Conservation (phyloP, 1,139 yeast species). For the Taphrina wiesneri region DNA sequence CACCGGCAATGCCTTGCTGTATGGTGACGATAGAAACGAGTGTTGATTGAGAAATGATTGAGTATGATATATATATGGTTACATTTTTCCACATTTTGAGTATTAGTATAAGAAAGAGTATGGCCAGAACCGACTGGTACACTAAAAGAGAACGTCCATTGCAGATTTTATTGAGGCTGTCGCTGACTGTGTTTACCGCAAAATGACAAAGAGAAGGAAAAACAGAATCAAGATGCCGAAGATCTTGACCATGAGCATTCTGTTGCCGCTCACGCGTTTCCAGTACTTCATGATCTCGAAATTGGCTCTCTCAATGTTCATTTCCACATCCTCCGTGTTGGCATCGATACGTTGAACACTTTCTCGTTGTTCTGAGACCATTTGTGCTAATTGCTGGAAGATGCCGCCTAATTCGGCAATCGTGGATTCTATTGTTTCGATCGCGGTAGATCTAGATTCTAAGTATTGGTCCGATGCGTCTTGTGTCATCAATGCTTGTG, state of each 20-base stretch:
- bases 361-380: slow-evolving; percentile 98
- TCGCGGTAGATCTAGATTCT: slow-evolving; percentile 84
- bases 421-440: slow-evolving; percentile 92
- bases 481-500: slow-evolving; percentile 35
- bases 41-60: not conserved
- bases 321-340: slow-evolving; percentile 87
- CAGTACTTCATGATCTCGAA: slow-evolving; percentile 87
- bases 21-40: not conserved
- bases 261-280: slow-evolving; percentile 80
- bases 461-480: slow-evolving; percentile 71
- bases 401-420: slow-evolving; percentile 94
- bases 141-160: no score
- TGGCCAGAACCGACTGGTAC: no score
- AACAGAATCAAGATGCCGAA: slow-evolving; percentile 72
- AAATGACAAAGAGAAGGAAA: slow-evolving; percentile 42
- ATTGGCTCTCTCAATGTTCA: slow-evolving; percentile 92
- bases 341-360: slow-evolving; percentile 86
- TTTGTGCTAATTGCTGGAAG: slow-evolving; percentile 90
- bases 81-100: not conserved
- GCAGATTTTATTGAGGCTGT: not conserved
- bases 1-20: no score
- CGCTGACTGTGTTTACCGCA: slow-evolving; percentile 36
- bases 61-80: not conserved
- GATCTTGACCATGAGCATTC: slow-evolving; percentile 88
- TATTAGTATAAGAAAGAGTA: not conserved